A percentile compares a stretch with the other conserved stretches of the same genome.
These are phyloP conservation scores for Endocladia muricata DNA, from an alignment of 31 red algal species.

Conservation along the genomic window DNA sequence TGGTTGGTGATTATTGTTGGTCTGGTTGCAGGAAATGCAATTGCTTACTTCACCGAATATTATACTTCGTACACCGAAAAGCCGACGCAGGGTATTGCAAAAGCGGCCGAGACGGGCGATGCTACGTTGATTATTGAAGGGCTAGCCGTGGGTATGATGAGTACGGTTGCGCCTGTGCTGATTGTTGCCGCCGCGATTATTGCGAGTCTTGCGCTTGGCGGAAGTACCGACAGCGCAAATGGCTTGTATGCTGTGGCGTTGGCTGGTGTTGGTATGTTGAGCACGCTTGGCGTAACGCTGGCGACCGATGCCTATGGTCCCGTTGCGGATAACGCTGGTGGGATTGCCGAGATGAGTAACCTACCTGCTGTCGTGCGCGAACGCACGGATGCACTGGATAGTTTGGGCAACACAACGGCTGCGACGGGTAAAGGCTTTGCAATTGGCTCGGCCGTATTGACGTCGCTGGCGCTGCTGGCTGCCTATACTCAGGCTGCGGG, in stretches of 20 bases:
- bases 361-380: conserved; percentile 41
- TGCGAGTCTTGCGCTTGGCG: conserved; percentile 41
- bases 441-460: conserved; percentile 55
- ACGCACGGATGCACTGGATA: conserved; percentile 79
- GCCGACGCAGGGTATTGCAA: conserved; percentile 37
- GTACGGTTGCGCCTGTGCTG: conserved; percentile 46
- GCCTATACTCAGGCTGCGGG: conserved; percentile 47
- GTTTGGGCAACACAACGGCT: conserved; percentile 82
- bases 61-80: conserved; percentile 32
- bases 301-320: conserved; percentile 81
- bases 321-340: conserved; percentile 81
- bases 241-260: conserved; percentile 56
- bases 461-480: conserved; percentile 55
- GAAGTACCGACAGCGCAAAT: not conserved
- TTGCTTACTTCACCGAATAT: conserved; percentile 49
- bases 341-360: conserved; percentile 82
- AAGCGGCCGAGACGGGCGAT: conserved; percentile 36
- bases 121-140: conserved; percentile 43
- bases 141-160: conserved; percentile 66
- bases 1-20: conserved; percentile 39
- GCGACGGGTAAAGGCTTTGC: conserved; percentile 71
- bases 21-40: conserved; percentile 8
- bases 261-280: conserved; percentile 73
- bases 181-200: conserved; percentile 61
- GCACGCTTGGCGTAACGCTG: conserved; percentile 68